Evolutionary conservation across 768 basidiomycete species (phyloP).

Genomic region (Tephrocybe sp.): DNA sequence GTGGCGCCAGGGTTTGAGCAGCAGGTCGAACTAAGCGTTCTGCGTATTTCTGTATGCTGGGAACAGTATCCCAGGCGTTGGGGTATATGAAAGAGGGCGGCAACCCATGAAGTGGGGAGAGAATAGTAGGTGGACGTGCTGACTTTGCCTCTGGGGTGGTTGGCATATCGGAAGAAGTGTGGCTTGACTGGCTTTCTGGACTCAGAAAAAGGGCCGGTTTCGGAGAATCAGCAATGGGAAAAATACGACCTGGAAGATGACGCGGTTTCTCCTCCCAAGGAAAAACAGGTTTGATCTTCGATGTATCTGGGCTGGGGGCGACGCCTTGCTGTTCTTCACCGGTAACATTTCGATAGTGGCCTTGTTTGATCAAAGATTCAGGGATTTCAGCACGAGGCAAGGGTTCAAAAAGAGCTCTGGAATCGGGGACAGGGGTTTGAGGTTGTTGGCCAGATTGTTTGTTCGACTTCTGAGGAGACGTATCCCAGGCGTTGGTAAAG

Average conservation of each 20-base stretch:
- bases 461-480: conserved; percentile 40
- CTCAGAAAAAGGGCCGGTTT: conserved; percentile 44
- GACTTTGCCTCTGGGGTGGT: conserved; percentile 34
- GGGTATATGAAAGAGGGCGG: conserved; percentile 61
- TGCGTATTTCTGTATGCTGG: conserved; percentile 77
- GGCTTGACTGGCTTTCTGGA: conserved; percentile 35
- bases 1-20: conserved; percentile 41
- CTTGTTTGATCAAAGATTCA: conserved; percentile 62
- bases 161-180: conserved; percentile 33
- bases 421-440: conserved; percentile 35
- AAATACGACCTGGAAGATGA: conserved; percentile 64
- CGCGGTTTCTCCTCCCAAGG: conserved; percentile 92
- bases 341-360: conserved; percentile 68
- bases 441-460: conserved; percentile 32
- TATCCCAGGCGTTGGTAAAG: conserved; percentile 88
- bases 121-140: conserved; percentile 19
- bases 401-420: conserved; percentile 55
- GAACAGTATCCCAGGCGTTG: conserved; percentile 85
- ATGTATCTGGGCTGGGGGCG: conserved; percentile 61
- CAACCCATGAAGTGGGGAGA: conserved; percentile 49
- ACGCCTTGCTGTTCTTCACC: conserved; percentile 41
- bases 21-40: conserved; percentile 50
- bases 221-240: conserved; percentile 63
- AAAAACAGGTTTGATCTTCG: conserved; percentile 77
- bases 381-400: conserved; percentile 64